Percentiles rank a stretch among this genome's conserved stretches.
Evolutionary conservation across 305 asterid species (phyloP).

Genomic region (Solanum hybrid): DNA sequence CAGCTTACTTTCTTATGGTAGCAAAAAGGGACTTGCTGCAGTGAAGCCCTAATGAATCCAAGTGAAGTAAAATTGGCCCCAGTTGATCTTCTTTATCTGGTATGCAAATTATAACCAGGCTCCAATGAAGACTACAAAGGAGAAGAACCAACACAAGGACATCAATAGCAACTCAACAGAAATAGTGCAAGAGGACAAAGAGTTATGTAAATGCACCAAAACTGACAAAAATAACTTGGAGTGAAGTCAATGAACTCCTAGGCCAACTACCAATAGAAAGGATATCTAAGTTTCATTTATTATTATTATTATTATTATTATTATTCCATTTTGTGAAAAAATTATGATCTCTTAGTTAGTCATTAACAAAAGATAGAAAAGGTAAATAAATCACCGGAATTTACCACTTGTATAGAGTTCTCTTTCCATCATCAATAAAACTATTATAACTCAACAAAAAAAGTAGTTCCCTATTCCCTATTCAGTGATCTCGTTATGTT

Average conservation of each 20-base stretch:
- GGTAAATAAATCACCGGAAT: neutral
- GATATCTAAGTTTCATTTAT: neutral
- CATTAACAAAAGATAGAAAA: neutral
- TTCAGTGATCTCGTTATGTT: neutral
- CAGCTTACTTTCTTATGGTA: constrained; percentile 60
- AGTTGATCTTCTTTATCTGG: constrained; percentile 66
- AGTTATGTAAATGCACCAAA: neutral
- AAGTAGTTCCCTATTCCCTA: neutral
- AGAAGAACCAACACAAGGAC: constrained; percentile 18
- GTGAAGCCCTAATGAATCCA: constrained; percentile 86
- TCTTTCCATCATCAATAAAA: neutral
- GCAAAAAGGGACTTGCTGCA: constrained; percentile 45
- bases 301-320: too few species aligned
- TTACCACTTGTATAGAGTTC: neutral
- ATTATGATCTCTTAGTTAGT: neutral
- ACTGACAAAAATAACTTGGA: neutral
- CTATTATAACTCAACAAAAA: neutral
- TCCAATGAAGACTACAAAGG: constrained; percentile 76
- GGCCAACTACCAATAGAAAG: neutral
- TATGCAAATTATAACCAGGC: constrained; percentile 83
- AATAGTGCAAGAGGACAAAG: neutral
- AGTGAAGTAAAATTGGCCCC: constrained; percentile 70
- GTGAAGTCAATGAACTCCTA: neutral
- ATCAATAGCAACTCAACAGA: neutral
- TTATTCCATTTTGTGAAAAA: neutral